phyloP scores from a whole-genome alignment of 805 yeast genomes.

The Pichia thaimueangensis region DNA sequence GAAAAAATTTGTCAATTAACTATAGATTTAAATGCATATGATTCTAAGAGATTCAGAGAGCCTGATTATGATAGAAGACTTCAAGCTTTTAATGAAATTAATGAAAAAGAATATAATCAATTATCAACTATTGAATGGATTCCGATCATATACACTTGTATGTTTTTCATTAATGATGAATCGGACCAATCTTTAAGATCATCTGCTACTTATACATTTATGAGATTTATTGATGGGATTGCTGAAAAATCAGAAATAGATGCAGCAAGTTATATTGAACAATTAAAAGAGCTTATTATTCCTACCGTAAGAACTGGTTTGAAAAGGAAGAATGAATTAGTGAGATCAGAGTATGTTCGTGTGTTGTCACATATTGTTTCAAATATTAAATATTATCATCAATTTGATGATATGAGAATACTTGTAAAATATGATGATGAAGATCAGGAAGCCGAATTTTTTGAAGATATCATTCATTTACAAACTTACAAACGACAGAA shows the following conservation, averaged over 20 bases:
- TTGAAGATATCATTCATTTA: slow-evolving; percentile 64
- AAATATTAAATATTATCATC: slow-evolving; percentile 36
- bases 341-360: slow-evolving; percentile 66
- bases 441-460: slow-evolving; percentile 71
- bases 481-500: slow-evolving; percentile 82
- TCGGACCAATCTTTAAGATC: slow-evolving; percentile 76
- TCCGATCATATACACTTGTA: slow-evolving; percentile 62
- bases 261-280: slow-evolving; percentile 28
- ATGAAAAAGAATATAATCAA: slow-evolving; percentile 42
- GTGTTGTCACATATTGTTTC: slow-evolving; percentile 60
- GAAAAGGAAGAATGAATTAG: slow-evolving; percentile 50
- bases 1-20: slow-evolving; percentile 45
- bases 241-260: slow-evolving; percentile 27
- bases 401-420: slow-evolving; percentile 59
- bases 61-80: slow-evolving; percentile 76
- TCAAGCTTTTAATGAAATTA: slow-evolving; percentile 57
- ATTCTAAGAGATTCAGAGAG: slow-evolving; percentile 55
- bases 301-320: slow-evolving; percentile 66
- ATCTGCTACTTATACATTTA: slow-evolving; percentile 61
- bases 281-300: slow-evolving; percentile 49
- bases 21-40: slow-evolving; percentile 63
- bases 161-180: slow-evolving; percentile 69
- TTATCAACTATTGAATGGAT: slow-evolving; percentile 63
- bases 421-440: slow-evolving; percentile 54
- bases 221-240: slow-evolving; percentile 56